Conservation (phyloP, 2,329 filamentous ascomycete genomes). For the Fusarium hostae region DNA sequence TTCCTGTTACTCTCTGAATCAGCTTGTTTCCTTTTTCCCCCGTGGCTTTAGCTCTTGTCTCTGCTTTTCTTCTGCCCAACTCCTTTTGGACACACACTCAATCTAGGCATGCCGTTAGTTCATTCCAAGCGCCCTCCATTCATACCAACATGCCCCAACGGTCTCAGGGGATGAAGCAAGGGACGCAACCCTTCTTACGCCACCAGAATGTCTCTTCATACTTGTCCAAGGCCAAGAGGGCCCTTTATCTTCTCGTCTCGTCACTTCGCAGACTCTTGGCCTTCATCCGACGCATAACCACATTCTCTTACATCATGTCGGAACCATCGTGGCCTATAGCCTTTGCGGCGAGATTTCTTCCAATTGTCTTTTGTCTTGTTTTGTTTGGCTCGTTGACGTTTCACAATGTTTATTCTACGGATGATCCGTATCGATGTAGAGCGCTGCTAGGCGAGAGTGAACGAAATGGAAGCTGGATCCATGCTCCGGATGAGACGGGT, state of each 20-base stretch:
- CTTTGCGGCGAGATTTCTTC: slow-evolving; percentile 27
- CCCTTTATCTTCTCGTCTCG: neutral
- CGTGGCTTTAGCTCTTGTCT: neutral
- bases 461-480: slow-evolving; percentile 62
- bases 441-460: slow-evolving; percentile 50
- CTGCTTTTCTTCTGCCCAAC: neutral
- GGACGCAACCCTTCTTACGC: neutral
- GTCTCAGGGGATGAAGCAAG: slow-evolving; percentile 14
- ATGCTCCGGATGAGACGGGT: slow-evolving; percentile 46
- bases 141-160: slow-evolving; percentile 9
- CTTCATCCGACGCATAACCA: neutral
- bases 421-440: slow-evolving; percentile 65
- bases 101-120: neutral
- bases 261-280: neutral
- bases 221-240: neutral
- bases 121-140: neutral
- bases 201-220: slow-evolving; percentile 1
- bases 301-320: slow-evolving; percentile 20
- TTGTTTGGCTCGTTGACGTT: slow-evolving; percentile 32
- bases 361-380: slow-evolving; percentile 32
- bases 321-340: slow-evolving; percentile 8
- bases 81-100: neutral
- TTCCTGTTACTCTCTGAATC: neutral
- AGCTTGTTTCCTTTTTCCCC: neutral
- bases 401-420: slow-evolving; percentile 10